Base-by-base conservation (phyloP, 2,329 filamentous ascomycete genomes). In the Teratosphaeria viscida region DNA sequence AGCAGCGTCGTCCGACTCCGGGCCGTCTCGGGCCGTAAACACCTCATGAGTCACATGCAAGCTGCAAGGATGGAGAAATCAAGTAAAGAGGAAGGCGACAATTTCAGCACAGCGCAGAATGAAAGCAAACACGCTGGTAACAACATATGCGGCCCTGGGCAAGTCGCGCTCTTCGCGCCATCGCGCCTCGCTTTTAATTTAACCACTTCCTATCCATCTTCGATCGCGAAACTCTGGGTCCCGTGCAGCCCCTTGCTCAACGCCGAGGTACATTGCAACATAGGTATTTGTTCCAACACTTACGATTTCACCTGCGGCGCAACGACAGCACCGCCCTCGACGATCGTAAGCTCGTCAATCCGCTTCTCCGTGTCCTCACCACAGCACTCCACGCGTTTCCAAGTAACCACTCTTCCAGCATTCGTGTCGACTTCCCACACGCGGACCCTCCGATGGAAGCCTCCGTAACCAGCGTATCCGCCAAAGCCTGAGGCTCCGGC, bases 401-500 rank as follows among this genome's bases (percentile, higher is more conserved):
- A 99, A 0, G 92, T 99, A 55, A 83, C 85, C 66, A 99, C 92
- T 54, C 90, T 84, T 7, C 88, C 92, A 61, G 89, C 85, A 70
- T 95, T 95, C 75, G 92, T 89, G 73, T 99, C 92, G 56, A 99
- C 84, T 67, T 97, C 92, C 71, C 94, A 99, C 52, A 99, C 82
- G 55, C 94, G 83, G 57, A 96, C 81, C 34, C 91, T 85, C 29
- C 94, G 87, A 68, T 92, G 82, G 71, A 88, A 97, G 3, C 87
- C 88, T 52, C 86, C 86, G 71, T 96, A 97, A 5, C 92, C 92
- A 23, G 88, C 94, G 71, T 99, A 99, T 0, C 94, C 94, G 59
- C 94, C 94, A 68, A 99, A 96, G 1, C 94, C 94, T 32, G 86
- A 84, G 29, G 89, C 94, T 35, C 94, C 94, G 8, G 86, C 92